Percentiles rank a stretch among this genome's conserved stretches.
These are phyloP conservation scores for Aspergillus mulundensis DNA, from an alignment of 495 filamentous ascomycete genomes.

Conservation along the genomic window DNA sequence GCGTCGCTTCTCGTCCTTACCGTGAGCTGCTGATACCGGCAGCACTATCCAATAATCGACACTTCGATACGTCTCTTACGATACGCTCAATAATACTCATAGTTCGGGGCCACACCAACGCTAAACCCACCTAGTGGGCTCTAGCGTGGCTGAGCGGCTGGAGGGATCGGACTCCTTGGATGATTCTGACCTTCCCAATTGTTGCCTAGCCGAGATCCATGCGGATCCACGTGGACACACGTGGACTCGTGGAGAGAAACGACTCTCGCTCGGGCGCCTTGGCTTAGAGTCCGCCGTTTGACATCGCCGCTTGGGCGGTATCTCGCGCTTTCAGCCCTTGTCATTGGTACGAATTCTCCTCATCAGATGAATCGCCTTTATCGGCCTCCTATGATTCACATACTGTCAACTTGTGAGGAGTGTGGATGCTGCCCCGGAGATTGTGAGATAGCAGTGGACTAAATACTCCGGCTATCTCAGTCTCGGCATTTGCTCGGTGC, in stretches of 20 bases:
- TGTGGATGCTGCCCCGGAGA: not conserved
- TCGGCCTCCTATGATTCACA: not conserved
- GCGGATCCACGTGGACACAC: constrained; percentile 41
- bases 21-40: not conserved
- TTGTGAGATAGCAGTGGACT: not conserved
- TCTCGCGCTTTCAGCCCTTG: not conserved
- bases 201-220: constrained; percentile 31
- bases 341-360: constrained; percentile 6
- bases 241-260: constrained; percentile 39
- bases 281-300: constrained; percentile 10
- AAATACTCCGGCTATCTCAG: not conserved
- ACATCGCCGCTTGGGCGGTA: constrained; percentile 6
- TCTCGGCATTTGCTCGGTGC: not conserved
- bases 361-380: not conserved
- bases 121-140: constrained; percentile 5
- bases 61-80: not conserved
- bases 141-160: constrained; percentile 16
- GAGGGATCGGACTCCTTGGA: constrained; percentile 3
- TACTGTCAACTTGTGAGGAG: no score
- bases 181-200: constrained; percentile 25
- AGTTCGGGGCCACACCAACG: not conserved
- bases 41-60: not conserved
- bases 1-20: not conserved
- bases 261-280: constrained; percentile 14
- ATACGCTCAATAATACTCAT: not conserved